Base-by-base conservation (phyloP, 371 early-diverging fungal genomes). In the Mortierella sp. region DNA sequence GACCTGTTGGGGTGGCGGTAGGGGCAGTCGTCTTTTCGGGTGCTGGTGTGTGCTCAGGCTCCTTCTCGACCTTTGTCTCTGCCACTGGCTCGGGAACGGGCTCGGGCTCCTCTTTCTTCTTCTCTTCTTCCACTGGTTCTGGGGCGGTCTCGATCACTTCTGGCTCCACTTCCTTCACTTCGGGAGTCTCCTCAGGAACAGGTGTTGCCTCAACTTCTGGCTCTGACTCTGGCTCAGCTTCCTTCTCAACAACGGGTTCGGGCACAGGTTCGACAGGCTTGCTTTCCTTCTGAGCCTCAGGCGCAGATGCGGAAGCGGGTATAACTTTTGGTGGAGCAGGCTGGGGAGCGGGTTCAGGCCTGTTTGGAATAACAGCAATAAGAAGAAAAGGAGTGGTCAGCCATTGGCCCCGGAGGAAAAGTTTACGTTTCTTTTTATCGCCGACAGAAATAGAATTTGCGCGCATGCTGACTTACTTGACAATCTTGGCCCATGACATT, bases 401-500 rank as follows among this genome's bases (percentile, higher is more conserved):
- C n/a, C n/a, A 14, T 26, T 40, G n/a, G 26, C 24, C n/a, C 24
- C 13, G 34, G 19, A 47, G 19, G 6, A 2, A 24, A 16, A 31
- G 4, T n/a, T 50, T 11, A 43, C 29, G 24, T 34, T 11, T 16
- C 9, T 47, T 24, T 4, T 14, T 44, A 50, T 52, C 39, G 52
- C n/a, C 29, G 45, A 45, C 11, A 24, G 41, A 52, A n/a, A 53
- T 14, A 3, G 22, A n/a, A n/a, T n/a, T n/a, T 1, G 48, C 37
- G 58, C 19, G 29, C 78, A 63, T 43, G 47, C 31, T 64, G 40
- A 87, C 91, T 73, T 86, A 94, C 94, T 93, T 94, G 68, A 94
- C 89, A 67, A 94, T 88, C 77, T 93, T 93, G 71, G 95, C 95
- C 95, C 95, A 95, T 44, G 94, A 93, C 77, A 89, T 90, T 76